Base-by-base conservation (phyloP, 75 land plant species). In the Ceratopteris richardii region DNA sequence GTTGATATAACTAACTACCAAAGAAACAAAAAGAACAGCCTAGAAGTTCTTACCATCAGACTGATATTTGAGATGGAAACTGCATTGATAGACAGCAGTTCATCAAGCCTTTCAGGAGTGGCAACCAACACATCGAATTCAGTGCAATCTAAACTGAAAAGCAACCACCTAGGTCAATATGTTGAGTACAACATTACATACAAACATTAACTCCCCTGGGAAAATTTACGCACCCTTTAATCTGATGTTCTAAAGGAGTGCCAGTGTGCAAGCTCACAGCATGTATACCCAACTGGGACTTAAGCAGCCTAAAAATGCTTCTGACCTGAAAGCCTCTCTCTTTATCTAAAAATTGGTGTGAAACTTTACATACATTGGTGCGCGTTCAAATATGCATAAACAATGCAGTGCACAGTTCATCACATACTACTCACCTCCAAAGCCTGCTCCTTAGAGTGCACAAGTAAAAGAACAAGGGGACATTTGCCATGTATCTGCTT, bases 231-330 rank as follows among this genome's bases (percentile, higher is more conserved):
- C 51, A 88, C 98, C 98, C 95, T 14, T 67, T 62, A 50, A 86
- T 70, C 63, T 93, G 98, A 46, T 77, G 95, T 47, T 83, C 76
- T 16, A 93, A 9, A 41, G 77, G 50, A 19, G 95, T 74, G 24
- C 80, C 85, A 31, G 79, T 54, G 57, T 93, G 98, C 42, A 93
- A 43, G 62, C 95, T 77, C 42, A 93, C 83, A 29, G 98, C 64
- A 41, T 75, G 87, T 30, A 93, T 64, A 39, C 84, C 90, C 18
- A 77, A 59, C 26, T 63, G 61, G 53, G 74, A 80, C 64, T 66
- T 76, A 18, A 93, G 66, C 27, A 87, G 78, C 60, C 83, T 93
- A 71, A 80, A 89, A 17, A 81, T 24, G 44, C 73, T 62, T 40
- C 98, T 74, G 22, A 93, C 83, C 98, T 93, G 76, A 53, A 58